Evolutionary conservation across 352 stramenopile species (phyloP), one percentile per base, ranked within the genome.

Genomic region (Plasmopara halstedii): DNA sequence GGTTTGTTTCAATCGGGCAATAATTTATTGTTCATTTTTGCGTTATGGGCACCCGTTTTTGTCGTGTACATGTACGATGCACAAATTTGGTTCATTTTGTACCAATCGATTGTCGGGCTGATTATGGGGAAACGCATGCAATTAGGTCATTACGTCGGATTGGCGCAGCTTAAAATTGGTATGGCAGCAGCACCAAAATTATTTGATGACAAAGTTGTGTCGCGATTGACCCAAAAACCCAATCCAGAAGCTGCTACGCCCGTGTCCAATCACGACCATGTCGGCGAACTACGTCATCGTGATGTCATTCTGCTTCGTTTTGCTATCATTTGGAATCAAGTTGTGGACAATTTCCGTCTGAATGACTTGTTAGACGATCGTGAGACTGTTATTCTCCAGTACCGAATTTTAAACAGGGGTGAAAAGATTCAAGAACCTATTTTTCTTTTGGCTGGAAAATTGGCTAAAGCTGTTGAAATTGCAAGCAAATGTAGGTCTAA

Each of bases 41-140:
- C 76, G 19, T 46, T 93, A 6, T 93, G 81, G 81, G 64, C 73
- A 17, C 81, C 81, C 0, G 71, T 87, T 27, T 70, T 93, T 35
- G 59, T 90, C 21, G 81, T 93, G 26, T 93, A 89, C 53, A 79
- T 93, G 51, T 93, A 93, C 69, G 81, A 93, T 50, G 52, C 73
- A 11, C 81, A 93, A 65, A 93, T 93, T 61, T 93, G 79, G 74
- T 85, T 93, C 42, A 87, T 84, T 27, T 31, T 93, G 23, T 88
- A 75, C 48, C 82, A 94, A 47, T 78, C 77, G 6, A 58, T 94
- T 25, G 49, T 91, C 10, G 82, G 82, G 11, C 29, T 86, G n/a
- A 56, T 81, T 15, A 86, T 88, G 55, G 82, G 82, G 20, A 67
- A 88, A 19, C 60, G 64, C 2, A 82, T 82, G 60, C 81, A 85